Conservation (phyloP, 495 filamentous ascomycete species). For the Echria macrotheca region DNA sequence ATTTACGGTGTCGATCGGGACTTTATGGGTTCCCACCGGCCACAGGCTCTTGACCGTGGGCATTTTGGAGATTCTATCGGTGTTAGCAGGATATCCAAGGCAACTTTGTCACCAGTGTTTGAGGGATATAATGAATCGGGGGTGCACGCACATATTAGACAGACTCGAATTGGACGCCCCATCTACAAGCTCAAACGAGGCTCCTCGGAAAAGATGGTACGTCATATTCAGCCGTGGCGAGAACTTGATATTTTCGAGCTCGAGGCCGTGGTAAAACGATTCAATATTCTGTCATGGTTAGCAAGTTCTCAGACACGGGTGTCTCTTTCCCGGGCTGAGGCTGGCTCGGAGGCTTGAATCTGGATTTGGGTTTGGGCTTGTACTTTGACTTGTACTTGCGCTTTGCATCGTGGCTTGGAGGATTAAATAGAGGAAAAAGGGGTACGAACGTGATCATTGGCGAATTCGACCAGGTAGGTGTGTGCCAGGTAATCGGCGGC, state of each 20-base stretch:
- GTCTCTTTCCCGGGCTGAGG: too few species aligned
- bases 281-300: background rate
- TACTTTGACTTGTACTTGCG: too few species aligned
- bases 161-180: slow-evolving; percentile 24
- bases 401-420: background rate
- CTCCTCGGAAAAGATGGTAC: slow-evolving; percentile 33
- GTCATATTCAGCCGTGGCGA: slow-evolving; percentile 29
- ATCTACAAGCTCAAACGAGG: slow-evolving; percentile 32
- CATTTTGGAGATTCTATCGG: background rate
- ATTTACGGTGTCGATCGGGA: background rate
- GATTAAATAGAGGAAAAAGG: background rate
- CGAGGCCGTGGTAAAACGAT: background rate
- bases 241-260: background rate
- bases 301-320: too few species aligned
- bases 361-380: too few species aligned
- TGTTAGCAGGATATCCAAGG: too few species aligned
- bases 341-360: too few species aligned
- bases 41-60: slow-evolving; percentile 2
- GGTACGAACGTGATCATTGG: background rate
- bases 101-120: too few species aligned
- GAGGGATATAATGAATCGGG: too few species aligned
- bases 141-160: background rate
- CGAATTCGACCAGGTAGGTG: background rate
- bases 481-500: background rate
- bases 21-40: background rate